Evolutionary conservation across 768 basidiomycete species (phyloP).

Genomic region (Coprinopsis strossmayeri): DNA sequence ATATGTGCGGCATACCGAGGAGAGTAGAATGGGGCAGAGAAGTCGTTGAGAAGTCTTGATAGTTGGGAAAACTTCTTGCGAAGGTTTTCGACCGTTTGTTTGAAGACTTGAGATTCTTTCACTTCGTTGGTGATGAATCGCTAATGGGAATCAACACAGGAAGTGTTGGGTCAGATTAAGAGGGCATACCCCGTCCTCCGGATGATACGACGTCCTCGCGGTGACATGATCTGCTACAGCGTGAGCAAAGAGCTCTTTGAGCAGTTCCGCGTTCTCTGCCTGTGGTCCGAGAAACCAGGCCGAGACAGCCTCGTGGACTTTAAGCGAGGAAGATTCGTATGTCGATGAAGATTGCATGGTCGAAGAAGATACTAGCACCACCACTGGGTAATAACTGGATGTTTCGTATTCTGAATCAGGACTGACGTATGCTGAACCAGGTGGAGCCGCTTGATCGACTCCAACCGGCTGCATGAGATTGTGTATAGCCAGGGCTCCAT

Average conservation of each 20-base stretch:
- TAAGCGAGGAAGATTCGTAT: neutral
- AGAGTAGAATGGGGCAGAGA: slow-evolving; percentile 32
- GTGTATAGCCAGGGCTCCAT: too few species aligned
- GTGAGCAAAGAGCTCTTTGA: slow-evolving; percentile 9
- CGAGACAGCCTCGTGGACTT: slow-evolving; percentile 9
- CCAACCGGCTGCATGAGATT: too few species aligned
- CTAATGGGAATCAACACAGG: neutral
- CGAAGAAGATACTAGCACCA: neutral
- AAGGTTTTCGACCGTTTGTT: slow-evolving; percentile 8
- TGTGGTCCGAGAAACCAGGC: slow-evolving; percentile 12
- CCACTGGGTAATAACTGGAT: too few species aligned
- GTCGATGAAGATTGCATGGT: neutral
- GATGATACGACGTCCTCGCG: slow-evolving; percentile 9
- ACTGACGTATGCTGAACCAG: neutral
- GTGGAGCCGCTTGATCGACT: neutral
- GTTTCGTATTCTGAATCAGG: neutral
- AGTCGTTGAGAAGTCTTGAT: slow-evolving; percentile 17
- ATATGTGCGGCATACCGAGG: slow-evolving; percentile 36
- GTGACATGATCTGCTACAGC: slow-evolving; percentile 8
- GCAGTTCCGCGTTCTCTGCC: slow-evolving; percentile 10
- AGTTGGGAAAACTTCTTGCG: slow-evolving; percentile 2
- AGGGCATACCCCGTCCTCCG: slow-evolving; percentile 10
- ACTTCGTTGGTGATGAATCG: slow-evolving; percentile 10
- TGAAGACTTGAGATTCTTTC: slow-evolving; percentile 7
- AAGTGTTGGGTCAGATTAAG: neutral